Conservation (phyloP, 179 eudicot species). For the Vitellaria paradoxa region DNA sequence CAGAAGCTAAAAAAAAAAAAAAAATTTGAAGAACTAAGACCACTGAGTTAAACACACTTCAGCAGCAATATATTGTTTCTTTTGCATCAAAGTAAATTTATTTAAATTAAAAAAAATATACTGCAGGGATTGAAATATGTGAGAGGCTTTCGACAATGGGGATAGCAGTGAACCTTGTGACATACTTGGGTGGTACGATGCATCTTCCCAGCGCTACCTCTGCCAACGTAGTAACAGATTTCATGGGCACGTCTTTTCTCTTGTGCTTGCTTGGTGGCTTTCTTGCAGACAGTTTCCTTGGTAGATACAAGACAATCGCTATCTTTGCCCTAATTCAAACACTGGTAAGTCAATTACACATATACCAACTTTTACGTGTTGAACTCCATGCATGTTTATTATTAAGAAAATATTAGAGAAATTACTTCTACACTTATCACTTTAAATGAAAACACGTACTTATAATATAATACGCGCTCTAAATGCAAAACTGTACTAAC, state of each 20-base stretch:
- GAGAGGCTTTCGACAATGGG: constrained; percentile 98
- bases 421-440: neutral
- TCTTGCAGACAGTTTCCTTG: constrained; percentile 78
- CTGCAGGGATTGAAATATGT: constrained; percentile 66
- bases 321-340: constrained; percentile 57
- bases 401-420: neutral
- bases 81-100: neutral
- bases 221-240: constrained; percentile 88
- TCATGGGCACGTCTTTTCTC: constrained; percentile 84
- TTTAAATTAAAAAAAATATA: neutral
- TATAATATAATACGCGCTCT: too few species aligned
- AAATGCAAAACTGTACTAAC: too few species aligned
- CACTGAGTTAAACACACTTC: too few species aligned
- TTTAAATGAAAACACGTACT: too few species aligned
- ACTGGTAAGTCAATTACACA: constrained; percentile 33
- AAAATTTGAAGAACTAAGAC: neutral
- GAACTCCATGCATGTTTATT: neutral
- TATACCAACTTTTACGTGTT: too few species aligned
- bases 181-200: constrained; percentile 76
- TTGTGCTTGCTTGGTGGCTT: constrained; percentile 82
- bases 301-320: constrained; percentile 78
- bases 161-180: constrained; percentile 90
- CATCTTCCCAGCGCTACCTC: constrained; percentile 78
- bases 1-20: neutral
- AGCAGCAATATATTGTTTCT: neutral